These are phyloP conservation scores for Symbiodinium natans DNA, from an alignment of 73 alveolate species.

Conservation along the genomic window DNA sequence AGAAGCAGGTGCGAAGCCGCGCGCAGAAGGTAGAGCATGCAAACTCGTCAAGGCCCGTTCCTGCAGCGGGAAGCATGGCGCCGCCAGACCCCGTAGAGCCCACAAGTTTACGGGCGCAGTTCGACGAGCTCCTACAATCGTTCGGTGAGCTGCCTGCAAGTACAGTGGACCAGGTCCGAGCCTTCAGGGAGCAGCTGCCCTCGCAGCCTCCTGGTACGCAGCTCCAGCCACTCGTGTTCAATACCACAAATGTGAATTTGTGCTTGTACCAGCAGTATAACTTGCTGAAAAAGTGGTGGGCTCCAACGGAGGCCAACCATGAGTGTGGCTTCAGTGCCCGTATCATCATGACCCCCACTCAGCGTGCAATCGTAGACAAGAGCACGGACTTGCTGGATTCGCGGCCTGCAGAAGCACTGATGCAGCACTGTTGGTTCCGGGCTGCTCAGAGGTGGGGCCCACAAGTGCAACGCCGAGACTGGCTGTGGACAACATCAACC, in stretches of 20 bases:
- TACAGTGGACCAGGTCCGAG: no score
- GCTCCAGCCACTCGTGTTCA: slow-evolving; percentile 8
- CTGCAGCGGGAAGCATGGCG: no score
- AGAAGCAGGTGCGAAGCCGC: neutral
- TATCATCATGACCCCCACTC: slow-evolving; percentile 3
- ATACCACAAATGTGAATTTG: neutral
- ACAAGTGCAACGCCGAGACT: no score
- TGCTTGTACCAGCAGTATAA: slow-evolving; percentile 33
- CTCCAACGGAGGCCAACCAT: neutral
- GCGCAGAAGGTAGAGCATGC: neutral
- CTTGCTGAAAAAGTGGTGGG: slow-evolving; percentile 6
- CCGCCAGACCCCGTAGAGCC: no score
- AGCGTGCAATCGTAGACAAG: slow-evolving; percentile 21
- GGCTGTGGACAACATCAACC: neutral
- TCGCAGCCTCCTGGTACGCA: no score
- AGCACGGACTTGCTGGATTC: neutral
- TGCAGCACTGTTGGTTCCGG: neutral
- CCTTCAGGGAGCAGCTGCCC: no score
- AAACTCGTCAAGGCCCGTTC: no score
- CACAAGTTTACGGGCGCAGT: neutral
- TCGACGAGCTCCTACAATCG: neutral
- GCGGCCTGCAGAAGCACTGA: neutral
- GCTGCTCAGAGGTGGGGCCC: no score
- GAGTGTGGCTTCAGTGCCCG: slow-evolving; percentile 39
- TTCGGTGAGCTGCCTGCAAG: no score